Base-by-base conservation (phyloP, 192 early-diverging fungal species). In the Rhizoclosmatium globosum region DNA sequence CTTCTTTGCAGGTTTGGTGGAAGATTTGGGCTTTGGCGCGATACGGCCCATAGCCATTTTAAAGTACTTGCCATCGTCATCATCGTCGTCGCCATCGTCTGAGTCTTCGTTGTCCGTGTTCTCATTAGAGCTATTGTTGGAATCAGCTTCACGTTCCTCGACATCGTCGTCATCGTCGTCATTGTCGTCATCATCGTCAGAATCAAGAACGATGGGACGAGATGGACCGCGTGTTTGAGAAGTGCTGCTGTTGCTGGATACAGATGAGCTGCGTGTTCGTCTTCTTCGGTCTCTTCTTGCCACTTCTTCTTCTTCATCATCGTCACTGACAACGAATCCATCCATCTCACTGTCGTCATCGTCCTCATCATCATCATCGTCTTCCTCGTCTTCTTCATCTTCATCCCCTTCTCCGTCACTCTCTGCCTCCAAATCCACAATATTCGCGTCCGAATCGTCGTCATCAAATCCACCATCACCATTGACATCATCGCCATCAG, bases 401-500 rank as follows among this genome's bases (percentile, higher is more conserved):
- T 31, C 43, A 42, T 78, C 68, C 4, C 39, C 23, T 4, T 58
- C 7, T 46, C 64, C 70, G 48, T 44, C 71, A 74, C 3, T 7
- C 56, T 9, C 6, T 64, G 7, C 15, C 64, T 57, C 71, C 9
- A 6, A 21, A 23, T 47, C 42, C 31, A 80, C 76, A 17, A 79
- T 66, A 68, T 45, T 45, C 7, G 79, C 81, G 6, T 48, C 59
- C 21, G 72, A 68, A 71, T 77, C 67, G 23, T 61, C 74, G 3
- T 11, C 73, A 70, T 45, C 38, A 15, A 45, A 15, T 39, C 11
- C 71, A 38, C 3, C 74, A 11, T 17, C 71, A 13, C 46, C 62
- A 47, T 45, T 67, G n/a, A 47, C 62, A 23, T 81, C 80, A 47
- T 53, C 57, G 38, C 79, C 76, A 17, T 82, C 74, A 68, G 41